These are phyloP conservation scores for Chlamydomonas schloesseri DNA, from an alignment of 139 green algal genomes.

Conservation along the genomic window DNA sequence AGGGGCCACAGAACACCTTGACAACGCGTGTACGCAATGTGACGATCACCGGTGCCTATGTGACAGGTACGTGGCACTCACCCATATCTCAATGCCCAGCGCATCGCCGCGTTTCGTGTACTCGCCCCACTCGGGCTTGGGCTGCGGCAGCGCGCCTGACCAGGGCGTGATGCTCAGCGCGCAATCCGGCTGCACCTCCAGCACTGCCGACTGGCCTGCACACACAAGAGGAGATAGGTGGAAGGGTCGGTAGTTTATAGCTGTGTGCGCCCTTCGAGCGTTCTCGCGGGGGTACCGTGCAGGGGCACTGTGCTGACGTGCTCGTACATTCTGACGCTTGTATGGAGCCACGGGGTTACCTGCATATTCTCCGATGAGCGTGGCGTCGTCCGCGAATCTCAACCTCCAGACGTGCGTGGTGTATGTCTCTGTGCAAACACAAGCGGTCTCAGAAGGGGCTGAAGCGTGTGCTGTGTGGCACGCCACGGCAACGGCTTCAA, in stretches of 20 bases:
- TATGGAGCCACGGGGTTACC: background rate
- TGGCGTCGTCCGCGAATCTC: background rate
- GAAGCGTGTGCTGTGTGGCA: background rate
- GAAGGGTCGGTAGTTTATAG: too few relatives aligned
- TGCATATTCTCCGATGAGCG: background rate
- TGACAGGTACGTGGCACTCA: background rate
- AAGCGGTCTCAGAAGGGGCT: background rate
- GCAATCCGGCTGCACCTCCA: constrained; percentile 42
- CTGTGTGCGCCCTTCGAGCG: too few relatives aligned
- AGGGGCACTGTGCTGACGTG: background rate
- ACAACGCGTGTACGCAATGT: background rate
- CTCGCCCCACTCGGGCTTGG: constrained; percentile 57
- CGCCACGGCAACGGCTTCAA: too few relatives aligned
- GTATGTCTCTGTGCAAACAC: constrained; percentile 53
- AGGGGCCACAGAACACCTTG: background rate
- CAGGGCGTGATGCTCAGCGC: constrained; percentile 13
- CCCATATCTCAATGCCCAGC: constrained; percentile 38
- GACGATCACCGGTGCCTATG: background rate
- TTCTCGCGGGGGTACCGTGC: too few relatives aligned
- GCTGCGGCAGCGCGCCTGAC: background rate
- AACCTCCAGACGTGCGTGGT: constrained; percentile 64
- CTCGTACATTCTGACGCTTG: too few relatives aligned
- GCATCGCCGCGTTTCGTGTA: constrained; percentile 51
- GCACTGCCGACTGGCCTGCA: constrained; percentile 48
- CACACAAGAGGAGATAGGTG: background rate